Evolutionary conservation across 2,329 filamentous ascomycete species (phyloP).

Genomic region (Fusarium secorum): DNA sequence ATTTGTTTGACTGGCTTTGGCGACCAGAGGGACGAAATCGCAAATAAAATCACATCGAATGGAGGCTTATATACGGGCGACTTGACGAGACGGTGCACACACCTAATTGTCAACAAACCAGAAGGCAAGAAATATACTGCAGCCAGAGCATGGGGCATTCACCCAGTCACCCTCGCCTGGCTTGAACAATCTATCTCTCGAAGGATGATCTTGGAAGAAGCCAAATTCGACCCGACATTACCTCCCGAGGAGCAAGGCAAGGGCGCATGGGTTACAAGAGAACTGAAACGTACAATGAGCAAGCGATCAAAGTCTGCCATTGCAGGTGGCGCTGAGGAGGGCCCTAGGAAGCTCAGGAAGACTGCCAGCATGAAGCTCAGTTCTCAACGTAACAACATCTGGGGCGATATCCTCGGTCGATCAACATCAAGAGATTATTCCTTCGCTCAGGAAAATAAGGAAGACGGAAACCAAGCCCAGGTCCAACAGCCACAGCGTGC

Average conservation of each 20-base stretch:
- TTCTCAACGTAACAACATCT: slow-evolving; percentile 83
- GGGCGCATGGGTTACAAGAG: slow-evolving; percentile 73
- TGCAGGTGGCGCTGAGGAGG: slow-evolving; percentile 57
- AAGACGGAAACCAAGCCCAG: slow-evolving; percentile 5
- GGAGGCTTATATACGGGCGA: slow-evolving; percentile 90
- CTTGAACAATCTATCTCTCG: slow-evolving; percentile 81
- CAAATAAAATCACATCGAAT: slow-evolving; percentile 70
- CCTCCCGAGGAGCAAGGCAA: slow-evolving; percentile 75
- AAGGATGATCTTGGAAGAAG: slow-evolving; percentile 90
- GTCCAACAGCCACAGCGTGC: slow-evolving; percentile 6
- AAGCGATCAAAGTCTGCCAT: slow-evolving; percentile 67
- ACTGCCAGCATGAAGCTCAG: slow-evolving; percentile 85
- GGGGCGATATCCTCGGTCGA: slow-evolving; percentile 82
- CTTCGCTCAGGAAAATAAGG: slow-evolving; percentile 39
- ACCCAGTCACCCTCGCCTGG: slow-evolving; percentile 85
- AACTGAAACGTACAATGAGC: slow-evolving; percentile 57
- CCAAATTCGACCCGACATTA: slow-evolving; percentile 79
- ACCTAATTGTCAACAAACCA: slow-evolving; percentile 81
- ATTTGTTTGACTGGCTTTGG: slow-evolving; percentile 67
- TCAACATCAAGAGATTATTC: slow-evolving; percentile 48
- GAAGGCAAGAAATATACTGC: slow-evolving; percentile 90
- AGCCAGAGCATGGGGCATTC: slow-evolving; percentile 82
- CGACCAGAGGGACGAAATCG: slow-evolving; percentile 73
- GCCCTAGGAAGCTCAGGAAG: slow-evolving; percentile 83
- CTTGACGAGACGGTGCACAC: slow-evolving; percentile 84